Conservation (phyloP, 148 eudicot species). For the Silene latifolia region DNA sequence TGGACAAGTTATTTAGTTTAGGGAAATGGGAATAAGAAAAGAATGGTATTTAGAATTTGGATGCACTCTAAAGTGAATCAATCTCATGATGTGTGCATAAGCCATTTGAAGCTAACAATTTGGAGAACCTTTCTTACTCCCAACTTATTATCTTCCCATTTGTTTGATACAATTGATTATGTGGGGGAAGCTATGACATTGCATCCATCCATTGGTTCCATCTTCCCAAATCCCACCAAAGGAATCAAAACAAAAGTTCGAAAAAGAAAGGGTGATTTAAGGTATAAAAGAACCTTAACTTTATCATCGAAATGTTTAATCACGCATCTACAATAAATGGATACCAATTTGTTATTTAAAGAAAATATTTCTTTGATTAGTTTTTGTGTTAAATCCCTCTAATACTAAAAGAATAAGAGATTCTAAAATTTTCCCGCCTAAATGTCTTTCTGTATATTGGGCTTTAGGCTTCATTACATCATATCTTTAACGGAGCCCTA, state of each 20-base stretch:
- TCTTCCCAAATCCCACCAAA: conserved; percentile 35
- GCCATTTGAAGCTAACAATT: conserved; percentile 29
- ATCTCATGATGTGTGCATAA: conserved; percentile 30
- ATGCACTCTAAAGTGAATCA: conserved; percentile 21
- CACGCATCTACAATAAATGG: too few relatives aligned
- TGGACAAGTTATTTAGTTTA: conserved; percentile 10
- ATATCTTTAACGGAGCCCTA: too few relatives aligned
- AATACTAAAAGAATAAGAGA: too few relatives aligned
- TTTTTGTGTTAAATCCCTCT: too few relatives aligned
- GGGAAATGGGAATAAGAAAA: conserved; percentile 8
- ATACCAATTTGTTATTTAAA: too few relatives aligned
- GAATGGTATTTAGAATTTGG: conserved; percentile 31
- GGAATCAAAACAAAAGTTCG: conserved; percentile 30
- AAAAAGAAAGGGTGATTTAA: conserved; percentile 4
- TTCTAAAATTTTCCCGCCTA: too few relatives aligned
- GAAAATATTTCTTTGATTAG: too few relatives aligned
- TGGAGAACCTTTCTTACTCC: conserved; percentile 22
- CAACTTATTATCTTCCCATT: conserved; percentile 24
- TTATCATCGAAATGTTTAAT: conserved; percentile 5
- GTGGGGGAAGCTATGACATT: conserved; percentile 23
- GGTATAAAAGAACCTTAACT: conserved; percentile 24
- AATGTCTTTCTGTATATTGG: too few relatives aligned
- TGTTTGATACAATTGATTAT: conserved; percentile 29
- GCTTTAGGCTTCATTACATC: too few relatives aligned
- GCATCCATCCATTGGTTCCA: conserved; percentile 39